Percentiles rank a stretch among this genome's conserved stretches.
Evolutionary conservation across 148 eudicot genomes (phyloP).

Genomic region (Rhododendron ferrugineum): DNA sequence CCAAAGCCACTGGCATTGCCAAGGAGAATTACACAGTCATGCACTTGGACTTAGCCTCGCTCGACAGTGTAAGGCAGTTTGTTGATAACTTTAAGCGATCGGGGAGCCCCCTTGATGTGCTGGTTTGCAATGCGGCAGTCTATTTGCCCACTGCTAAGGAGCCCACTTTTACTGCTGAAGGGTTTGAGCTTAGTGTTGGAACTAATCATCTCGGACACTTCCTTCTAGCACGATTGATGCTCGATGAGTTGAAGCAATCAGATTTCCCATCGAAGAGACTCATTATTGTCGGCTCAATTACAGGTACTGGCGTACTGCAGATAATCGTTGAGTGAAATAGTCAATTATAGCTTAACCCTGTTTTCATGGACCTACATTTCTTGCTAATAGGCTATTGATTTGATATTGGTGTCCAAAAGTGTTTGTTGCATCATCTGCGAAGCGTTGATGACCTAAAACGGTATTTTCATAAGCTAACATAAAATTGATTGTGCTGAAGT

Average conservation of each 20-base stretch:
- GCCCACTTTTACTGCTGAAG: slow-evolving; percentile 75
- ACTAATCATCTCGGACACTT: slow-evolving; percentile 90
- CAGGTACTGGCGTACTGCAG: slow-evolving; percentile 67
- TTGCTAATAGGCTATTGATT: background rate
- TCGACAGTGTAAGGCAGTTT: slow-evolving; percentile 85
- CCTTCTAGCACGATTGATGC: slow-evolving; percentile 59
- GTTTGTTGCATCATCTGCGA: background rate
- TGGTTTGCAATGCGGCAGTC: slow-evolving; percentile 88
- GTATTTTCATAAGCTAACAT: background rate
- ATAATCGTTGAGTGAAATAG: background rate
- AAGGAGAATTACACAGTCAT: slow-evolving; percentile 72
- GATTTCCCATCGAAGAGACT: slow-evolving; percentile 67
- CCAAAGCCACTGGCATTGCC: slow-evolving; percentile 66
- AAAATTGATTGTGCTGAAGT: background rate
- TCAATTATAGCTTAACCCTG: background rate
- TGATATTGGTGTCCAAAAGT: background rate
- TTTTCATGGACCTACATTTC: background rate
- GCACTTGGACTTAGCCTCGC: slow-evolving; percentile 89
- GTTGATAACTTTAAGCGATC: slow-evolving; percentile 67
- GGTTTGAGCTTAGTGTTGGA: slow-evolving; percentile 87
- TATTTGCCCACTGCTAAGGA: slow-evolving; percentile 73
- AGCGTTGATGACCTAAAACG: background rate
- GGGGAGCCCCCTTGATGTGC: slow-evolving; percentile 62
- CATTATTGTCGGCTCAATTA: slow-evolving; percentile 86
- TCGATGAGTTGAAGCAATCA: slow-evolving; percentile 64